Evolutionary conservation across 495 filamentous ascomycete species (phyloP).

Genomic region (Poronia punctata): DNA sequence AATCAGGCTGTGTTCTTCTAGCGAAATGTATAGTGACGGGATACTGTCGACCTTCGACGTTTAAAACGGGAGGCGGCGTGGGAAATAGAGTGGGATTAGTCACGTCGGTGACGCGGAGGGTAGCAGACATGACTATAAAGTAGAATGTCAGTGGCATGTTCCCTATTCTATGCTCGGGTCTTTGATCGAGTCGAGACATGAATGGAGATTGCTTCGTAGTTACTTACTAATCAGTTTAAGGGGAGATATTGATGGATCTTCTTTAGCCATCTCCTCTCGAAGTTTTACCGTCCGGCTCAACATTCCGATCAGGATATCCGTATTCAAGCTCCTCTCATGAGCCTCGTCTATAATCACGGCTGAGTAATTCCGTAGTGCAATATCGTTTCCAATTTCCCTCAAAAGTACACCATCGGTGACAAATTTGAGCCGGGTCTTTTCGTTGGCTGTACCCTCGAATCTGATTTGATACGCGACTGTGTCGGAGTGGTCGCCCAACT

Average conservation of each 20-base stretch:
- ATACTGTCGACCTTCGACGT: constrained; percentile 92
- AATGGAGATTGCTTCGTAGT: no score
- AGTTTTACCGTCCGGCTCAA: constrained; percentile 85
- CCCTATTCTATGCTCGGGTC: neutral
- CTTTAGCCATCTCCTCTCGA: constrained; percentile 36
- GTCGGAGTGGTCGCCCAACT: constrained; percentile 64
- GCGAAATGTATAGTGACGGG: constrained; percentile 86
- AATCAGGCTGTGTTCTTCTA: constrained; percentile 75
- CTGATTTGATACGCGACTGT: constrained; percentile 88
- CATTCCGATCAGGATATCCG: constrained; percentile 95
- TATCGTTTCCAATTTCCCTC: constrained; percentile 84
- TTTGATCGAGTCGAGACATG: no score
- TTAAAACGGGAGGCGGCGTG: constrained; percentile 71
- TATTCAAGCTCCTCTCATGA: constrained; percentile 95
- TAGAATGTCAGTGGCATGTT: neutral
- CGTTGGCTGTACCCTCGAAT: constrained; percentile 77
- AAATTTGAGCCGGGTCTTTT: constrained; percentile 91
- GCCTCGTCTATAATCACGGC: constrained; percentile 94
- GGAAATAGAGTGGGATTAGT: constrained; percentile 76
- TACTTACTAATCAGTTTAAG: constrained; percentile 69
- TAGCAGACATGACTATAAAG: constrained; percentile 79
- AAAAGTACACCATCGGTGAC: constrained; percentile 98
- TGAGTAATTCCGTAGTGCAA: constrained; percentile 87
- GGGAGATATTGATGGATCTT: constrained; percentile 54
- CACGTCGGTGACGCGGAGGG: constrained; percentile 83